These are phyloP conservation scores for Leucogyrophana mollusca DNA, from an alignment of 768 basidiomycete species.

Conservation along the genomic window DNA sequence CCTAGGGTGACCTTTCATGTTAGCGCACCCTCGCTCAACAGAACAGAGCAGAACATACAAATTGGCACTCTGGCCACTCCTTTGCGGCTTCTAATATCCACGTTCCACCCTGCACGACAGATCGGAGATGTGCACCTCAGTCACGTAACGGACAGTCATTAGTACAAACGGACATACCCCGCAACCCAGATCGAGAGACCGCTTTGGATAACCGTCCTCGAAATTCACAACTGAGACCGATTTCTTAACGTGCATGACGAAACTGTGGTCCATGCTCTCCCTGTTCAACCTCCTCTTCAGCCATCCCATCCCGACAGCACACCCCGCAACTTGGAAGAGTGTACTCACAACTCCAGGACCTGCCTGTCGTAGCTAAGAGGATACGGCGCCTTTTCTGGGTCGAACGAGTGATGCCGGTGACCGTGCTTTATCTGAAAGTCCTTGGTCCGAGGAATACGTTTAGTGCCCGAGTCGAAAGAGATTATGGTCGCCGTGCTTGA, in stretches of 20 bases:
- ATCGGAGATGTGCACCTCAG: slow-evolving; percentile 1
- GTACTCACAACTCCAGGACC: slow-evolving; percentile 65
- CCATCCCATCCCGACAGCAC: slow-evolving; percentile 1
- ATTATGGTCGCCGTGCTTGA: slow-evolving; percentile 15
- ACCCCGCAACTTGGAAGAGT: background rate
- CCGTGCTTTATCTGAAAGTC: slow-evolving; percentile 65
- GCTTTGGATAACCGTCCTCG: slow-evolving; percentile 45
- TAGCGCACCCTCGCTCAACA: background rate
- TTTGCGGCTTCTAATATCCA: slow-evolving; percentile 76
- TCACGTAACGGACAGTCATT: slow-evolving; percentile 6
- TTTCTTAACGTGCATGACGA: slow-evolving; percentile 45
- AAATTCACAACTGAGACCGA: slow-evolving; percentile 64
- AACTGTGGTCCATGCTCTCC: slow-evolving; percentile 53
- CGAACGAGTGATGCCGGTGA: slow-evolving; percentile 63
- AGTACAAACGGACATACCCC: slow-evolving; percentile 47
- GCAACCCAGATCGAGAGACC: slow-evolving; percentile 69
- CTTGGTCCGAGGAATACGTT: slow-evolving; percentile 39
- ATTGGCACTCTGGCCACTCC: slow-evolving; percentile 62
- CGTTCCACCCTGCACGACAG: slow-evolving; percentile 49
- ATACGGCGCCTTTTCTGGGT: slow-evolving; percentile 77
- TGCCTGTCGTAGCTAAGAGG: slow-evolving; percentile 69
- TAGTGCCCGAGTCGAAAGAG: slow-evolving; percentile 31
- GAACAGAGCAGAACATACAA: slow-evolving; percentile 42
- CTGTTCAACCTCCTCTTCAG: slow-evolving; percentile 25
- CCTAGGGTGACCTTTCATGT: slow-evolving; percentile 35